A percentile compares a stretch with the other conserved stretches of the same genome.
Evolutionary conservation across 2,329 filamentous ascomycete species (phyloP).

Genomic region (Ambrosiella xylebori): DNA sequence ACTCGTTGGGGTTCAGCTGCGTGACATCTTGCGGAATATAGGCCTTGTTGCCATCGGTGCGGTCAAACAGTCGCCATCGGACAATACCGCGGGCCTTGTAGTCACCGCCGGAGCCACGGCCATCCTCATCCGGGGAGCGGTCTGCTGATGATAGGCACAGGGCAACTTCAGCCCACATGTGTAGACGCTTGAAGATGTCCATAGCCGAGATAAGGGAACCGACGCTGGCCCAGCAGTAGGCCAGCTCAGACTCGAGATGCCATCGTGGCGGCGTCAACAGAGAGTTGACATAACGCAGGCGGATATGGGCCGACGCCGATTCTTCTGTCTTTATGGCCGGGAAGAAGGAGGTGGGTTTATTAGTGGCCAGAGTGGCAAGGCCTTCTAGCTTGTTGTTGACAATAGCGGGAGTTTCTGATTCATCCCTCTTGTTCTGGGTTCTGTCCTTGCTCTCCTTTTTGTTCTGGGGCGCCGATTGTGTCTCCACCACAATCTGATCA

Average conservation of each 20-base stretch:
- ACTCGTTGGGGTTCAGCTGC: constrained; percentile 18
- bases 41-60: constrained; percentile 35
- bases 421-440: too few relatives aligned
- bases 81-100: constrained; percentile 66
- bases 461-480: constrained; percentile 27
- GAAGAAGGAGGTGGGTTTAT: constrained; percentile 58
- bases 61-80: constrained; percentile 60
- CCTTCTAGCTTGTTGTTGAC: constrained; percentile 20
- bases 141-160: constrained; percentile 59
- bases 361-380: constrained; percentile 8
- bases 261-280: constrained; percentile 73
- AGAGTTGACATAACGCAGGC: constrained; percentile 69
- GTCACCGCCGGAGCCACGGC: constrained; percentile 43
- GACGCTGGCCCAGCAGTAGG: constrained; percentile 76
- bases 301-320: constrained; percentile 57
- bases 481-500: constrained; percentile 87
- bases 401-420: constrained; percentile 21
- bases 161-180: constrained; percentile 89
- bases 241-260: constrained; percentile 88
- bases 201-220: constrained; percentile 79
- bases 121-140: constrained; percentile 37
- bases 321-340: constrained; percentile 56
- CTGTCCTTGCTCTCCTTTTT: too few relatives aligned
- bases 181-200: constrained; percentile 85
- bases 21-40: constrained; percentile 4